A percentile compares a stretch with the other conserved stretches of the same genome.
Evolutionary conservation across 371 early-diverging fungal genomes (phyloP).

Genomic region (Haplosporangium sp.): DNA sequence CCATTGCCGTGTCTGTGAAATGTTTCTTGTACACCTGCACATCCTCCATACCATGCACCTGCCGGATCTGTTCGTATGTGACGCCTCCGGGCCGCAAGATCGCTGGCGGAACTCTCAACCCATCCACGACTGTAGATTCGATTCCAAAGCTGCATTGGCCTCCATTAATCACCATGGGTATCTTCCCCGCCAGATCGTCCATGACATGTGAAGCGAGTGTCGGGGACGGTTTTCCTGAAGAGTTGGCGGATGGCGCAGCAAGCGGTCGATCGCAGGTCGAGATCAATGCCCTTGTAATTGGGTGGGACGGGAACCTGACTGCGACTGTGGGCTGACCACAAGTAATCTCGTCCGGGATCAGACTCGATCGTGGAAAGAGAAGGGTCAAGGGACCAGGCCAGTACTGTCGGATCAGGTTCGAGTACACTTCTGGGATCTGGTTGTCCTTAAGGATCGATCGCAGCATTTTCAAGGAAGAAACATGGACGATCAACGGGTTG

Average conservation of each 20-base stretch:
- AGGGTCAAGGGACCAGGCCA: slow-evolving; percentile 99
- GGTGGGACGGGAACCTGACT: slow-evolving; percentile 95
- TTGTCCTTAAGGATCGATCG: slow-evolving; percentile 68
- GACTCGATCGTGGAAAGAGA: slow-evolving; percentile 80
- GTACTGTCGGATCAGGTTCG: slow-evolving; percentile 69
- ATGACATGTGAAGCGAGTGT: slow-evolving; percentile 93
- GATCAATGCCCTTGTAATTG: slow-evolving; percentile 92
- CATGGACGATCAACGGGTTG: slow-evolving; percentile 99
- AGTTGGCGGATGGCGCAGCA: slow-evolving; percentile 99
- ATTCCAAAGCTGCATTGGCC: slow-evolving; percentile 94
- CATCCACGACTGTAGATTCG: slow-evolving; percentile 97
- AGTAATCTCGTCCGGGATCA: slow-evolving; percentile 83
- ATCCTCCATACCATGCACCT: slow-evolving; percentile 63
- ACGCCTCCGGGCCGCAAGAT: slow-evolving; percentile 99
- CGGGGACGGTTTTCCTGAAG: slow-evolving; percentile 96
- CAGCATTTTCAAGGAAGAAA: slow-evolving; percentile 94
- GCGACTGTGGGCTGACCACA: slow-evolving; percentile 93
- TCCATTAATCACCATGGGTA: slow-evolving; percentile 93
- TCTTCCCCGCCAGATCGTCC: slow-evolving; percentile 86
- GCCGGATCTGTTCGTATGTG: slow-evolving; percentile 81
- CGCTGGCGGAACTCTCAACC: slow-evolving; percentile 74
- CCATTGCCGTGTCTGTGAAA: slow-evolving; percentile 77
- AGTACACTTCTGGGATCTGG: slow-evolving; percentile 74
- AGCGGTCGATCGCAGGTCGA: slow-evolving; percentile 90
- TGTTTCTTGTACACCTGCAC: slow-evolving; percentile 84